These are phyloP conservation scores for Clonostachys sp. DNA, from an alignment of 2,329 filamentous ascomycete genomes.

Conservation along the genomic window DNA sequence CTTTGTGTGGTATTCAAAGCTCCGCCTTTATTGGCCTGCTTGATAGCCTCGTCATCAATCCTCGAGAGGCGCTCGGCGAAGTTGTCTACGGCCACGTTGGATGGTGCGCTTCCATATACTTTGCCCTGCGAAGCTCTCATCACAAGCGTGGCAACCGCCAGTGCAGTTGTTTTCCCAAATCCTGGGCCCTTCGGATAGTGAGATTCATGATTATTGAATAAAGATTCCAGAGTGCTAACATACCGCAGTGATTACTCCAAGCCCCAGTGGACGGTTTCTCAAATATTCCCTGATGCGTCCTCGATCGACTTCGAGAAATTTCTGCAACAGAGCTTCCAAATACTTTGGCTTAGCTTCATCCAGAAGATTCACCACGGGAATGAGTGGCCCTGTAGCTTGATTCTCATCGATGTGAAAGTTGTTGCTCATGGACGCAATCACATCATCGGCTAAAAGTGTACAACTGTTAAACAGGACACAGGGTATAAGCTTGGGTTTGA, in stretches of 20 bases:
- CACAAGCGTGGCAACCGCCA: slow-evolving; percentile 2
- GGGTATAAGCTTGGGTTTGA: too few relatives aligned
- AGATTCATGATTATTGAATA: neutral
- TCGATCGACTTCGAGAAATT: neutral
- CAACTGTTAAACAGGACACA: too few relatives aligned
- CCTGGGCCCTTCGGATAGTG: neutral
- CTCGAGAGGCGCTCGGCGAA: slow-evolving; percentile 4
- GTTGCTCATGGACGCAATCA: too few relatives aligned
- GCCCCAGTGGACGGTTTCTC: neutral
- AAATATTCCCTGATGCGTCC: neutral
- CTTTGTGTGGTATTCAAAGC: neutral
- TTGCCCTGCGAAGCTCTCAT: slow-evolving; percentile 4
- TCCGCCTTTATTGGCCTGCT: neutral
- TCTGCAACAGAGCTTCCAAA: neutral
- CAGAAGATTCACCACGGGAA: too few relatives aligned
- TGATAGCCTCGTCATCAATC: neutral
- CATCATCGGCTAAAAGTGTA: too few relatives aligned
- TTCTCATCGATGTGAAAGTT: too few relatives aligned
- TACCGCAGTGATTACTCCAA: neutral
- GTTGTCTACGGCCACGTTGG: slow-evolving; percentile 8
- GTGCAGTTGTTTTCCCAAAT: slow-evolving; percentile 7
- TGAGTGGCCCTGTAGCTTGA: too few relatives aligned
- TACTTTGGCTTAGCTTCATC: too few relatives aligned
- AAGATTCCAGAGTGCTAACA: neutral
- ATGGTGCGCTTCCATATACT: slow-evolving; percentile 7